phyloP scores from a whole-genome alignment of 2,329 filamentous ascomycete species.

The Colletotrichum liaoningense region DNA sequence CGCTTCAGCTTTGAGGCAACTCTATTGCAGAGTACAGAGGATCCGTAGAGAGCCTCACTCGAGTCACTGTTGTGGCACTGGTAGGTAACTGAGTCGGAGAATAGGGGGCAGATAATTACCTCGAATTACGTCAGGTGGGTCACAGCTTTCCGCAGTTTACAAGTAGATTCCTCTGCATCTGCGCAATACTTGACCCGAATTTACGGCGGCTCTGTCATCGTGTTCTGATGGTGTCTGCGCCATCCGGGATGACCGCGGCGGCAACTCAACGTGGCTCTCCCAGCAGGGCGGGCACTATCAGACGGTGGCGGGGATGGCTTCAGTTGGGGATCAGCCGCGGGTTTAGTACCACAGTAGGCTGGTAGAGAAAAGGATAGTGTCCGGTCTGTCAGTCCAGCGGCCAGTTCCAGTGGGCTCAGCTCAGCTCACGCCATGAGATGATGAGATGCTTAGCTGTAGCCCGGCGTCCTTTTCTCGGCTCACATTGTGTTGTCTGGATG shows the following conservation, averaged over 20 bases:
- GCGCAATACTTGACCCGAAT: constrained; percentile 6
- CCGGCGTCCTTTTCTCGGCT: background rate
- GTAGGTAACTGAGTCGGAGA: background rate
- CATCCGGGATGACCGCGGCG: constrained; percentile 5
- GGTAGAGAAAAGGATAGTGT: background rate
- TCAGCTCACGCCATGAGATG: background rate
- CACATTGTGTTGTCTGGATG: constrained; percentile 5
- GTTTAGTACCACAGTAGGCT: background rate
- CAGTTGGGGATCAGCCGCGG: background rate
- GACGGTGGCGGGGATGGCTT: constrained; percentile 25
- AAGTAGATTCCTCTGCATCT: background rate
- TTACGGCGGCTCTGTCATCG: background rate
- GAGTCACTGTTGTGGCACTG: background rate
- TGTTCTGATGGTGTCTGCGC: background rate
- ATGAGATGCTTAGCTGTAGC: background rate
- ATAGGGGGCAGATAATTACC: constrained; percentile 14
- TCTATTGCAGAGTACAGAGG: no score
- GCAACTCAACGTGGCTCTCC: background rate
- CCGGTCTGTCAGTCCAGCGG: background rate
- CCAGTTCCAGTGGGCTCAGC: constrained; percentile 4
- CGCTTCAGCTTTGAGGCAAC: no score
- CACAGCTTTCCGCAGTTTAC: background rate
- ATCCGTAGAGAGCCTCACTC: background rate
- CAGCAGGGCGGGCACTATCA: constrained; percentile 2
- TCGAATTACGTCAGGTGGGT: constrained; percentile 35